These are phyloP conservation scores for Hysterium pulicare DNA, from an alignment of 2,329 filamentous ascomycete species.

Conservation along the genomic window DNA sequence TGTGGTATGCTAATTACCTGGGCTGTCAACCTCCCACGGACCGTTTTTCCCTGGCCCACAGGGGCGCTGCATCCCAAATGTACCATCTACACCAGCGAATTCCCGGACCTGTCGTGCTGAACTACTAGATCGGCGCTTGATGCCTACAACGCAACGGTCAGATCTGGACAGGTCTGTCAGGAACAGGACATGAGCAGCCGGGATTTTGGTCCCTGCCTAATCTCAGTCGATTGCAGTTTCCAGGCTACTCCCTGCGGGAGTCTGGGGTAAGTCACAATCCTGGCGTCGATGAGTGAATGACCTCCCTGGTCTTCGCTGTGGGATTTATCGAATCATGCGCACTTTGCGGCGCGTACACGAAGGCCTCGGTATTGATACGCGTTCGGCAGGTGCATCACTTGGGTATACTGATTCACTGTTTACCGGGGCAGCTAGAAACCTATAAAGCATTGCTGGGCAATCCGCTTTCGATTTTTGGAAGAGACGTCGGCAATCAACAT, in stretches of 20 bases:
- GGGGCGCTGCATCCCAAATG: no score
- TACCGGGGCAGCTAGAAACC: background rate
- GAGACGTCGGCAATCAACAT: conserved; percentile 4
- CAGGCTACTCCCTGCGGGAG: background rate
- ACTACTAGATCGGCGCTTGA: no score
- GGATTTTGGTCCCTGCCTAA: background rate
- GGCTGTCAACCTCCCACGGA: no score
- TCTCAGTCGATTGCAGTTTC: background rate
- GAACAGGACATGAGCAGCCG: background rate
- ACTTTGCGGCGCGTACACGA: background rate
- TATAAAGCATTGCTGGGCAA: conserved; percentile 1
- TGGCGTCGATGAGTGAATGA: conserved; percentile 1
- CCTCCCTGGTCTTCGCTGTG: background rate
- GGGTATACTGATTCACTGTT: background rate
- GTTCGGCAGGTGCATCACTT: background rate
- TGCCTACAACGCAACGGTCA: no score
- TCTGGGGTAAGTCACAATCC: conserved; percentile 1
- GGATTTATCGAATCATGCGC: conserved; percentile 1
- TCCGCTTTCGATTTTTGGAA: background rate
- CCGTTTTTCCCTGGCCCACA: no score
- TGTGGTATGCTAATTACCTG: no score
- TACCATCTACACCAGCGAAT: no score
- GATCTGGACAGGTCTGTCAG: background rate
- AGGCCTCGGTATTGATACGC: background rate
- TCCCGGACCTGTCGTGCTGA: no score